Base-by-base conservation (phyloP, 208 protist species). In the Trypanosoma lewisi region DNA sequence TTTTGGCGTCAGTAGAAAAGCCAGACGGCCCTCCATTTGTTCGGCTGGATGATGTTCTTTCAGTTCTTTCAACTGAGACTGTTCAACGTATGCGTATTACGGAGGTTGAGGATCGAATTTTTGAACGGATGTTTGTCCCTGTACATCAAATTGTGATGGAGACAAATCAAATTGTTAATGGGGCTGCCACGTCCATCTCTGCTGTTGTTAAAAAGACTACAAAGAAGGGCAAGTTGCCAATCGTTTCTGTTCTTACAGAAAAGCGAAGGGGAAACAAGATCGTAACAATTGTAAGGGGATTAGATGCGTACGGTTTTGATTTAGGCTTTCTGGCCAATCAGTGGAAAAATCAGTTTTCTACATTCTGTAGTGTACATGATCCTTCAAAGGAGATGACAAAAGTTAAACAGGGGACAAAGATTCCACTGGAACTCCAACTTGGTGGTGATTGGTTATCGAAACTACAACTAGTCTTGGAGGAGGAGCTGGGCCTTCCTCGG, bases 341-440 rank as follows among this genome's bases (percentile, higher is more conserved):
- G 30, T 93, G 86, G 86, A 78, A 77, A 31, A 75, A 84, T 19
- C 67, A 66, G 17, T 91, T 90, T 64, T 86, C 71, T 17, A 77
- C 75, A 0, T 82, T 77, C 56, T 85, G 76, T 61, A 68, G 49
- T 17, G 52, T 90, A 16, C 54, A 82, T 21, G 80, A 94, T 61
- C 80, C 80, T 6, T 64, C 78, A 5, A 63, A 54, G 21, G 65
- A 83, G 7, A 82, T 82, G 69, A 66, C 54, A 39, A 83, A 79
- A 16, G 41, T 91, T 4, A 91, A 94, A 49, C 14, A 44, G 4
- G 75, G 80, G 5, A 89, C 75, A 17, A 87, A 86, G 44, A 67
- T 89, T 41, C 50, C 76, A 28, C 53, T 82, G 0, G 77, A 88
- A 42, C 64, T 91, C 69, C 78, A 86, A 44, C 3, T 94, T 5